Conservation (phyloP, 2,329 filamentous ascomycete species). For the Chrysoporthe cubensis region DNA sequence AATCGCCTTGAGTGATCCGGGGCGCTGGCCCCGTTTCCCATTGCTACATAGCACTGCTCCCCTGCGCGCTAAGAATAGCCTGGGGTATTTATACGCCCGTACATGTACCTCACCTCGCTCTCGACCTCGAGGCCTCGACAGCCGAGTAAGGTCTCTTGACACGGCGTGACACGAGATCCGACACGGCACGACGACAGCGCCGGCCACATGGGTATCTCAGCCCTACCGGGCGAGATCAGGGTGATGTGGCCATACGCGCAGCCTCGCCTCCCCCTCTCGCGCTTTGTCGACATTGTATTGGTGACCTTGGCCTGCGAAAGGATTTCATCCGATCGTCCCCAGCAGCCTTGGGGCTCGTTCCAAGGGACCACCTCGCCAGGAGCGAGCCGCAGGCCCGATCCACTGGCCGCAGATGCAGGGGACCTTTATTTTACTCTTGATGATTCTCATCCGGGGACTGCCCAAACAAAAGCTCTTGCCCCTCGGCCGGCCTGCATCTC, state of each 20-base stretch:
- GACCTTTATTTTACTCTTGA: neutral
- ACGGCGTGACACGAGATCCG: slow-evolving; percentile 2
- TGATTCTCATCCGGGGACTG: neutral
- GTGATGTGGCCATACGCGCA: neutral
- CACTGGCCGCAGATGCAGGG: neutral
- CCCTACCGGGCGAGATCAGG: neutral
- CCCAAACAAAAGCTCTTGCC: neutral
- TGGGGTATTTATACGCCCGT: slow-evolving; percentile 2
- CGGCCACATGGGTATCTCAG: neutral
- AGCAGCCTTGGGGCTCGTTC: neutral
- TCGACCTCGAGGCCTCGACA: neutral
- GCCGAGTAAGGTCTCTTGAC: neutral
- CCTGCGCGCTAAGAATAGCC: slow-evolving; percentile 15
- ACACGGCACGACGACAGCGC: neutral
- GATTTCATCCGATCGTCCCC: neutral
- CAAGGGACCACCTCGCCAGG: slow-evolving; percentile 1
- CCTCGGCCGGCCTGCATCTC: neutral
- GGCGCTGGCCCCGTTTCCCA: slow-evolving; percentile 6
- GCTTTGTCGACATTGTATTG: neutral
- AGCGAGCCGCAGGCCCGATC: slow-evolving; percentile 4
- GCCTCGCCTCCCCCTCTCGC: neutral
- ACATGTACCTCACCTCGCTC: neutral
- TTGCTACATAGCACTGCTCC: neutral
- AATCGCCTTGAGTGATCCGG: neutral
- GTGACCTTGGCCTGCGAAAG: slow-evolving; percentile 5